phyloP scores from a whole-genome alignment of 2,329 filamentous ascomycete species.

The Colletotrichum sp. region DNA sequence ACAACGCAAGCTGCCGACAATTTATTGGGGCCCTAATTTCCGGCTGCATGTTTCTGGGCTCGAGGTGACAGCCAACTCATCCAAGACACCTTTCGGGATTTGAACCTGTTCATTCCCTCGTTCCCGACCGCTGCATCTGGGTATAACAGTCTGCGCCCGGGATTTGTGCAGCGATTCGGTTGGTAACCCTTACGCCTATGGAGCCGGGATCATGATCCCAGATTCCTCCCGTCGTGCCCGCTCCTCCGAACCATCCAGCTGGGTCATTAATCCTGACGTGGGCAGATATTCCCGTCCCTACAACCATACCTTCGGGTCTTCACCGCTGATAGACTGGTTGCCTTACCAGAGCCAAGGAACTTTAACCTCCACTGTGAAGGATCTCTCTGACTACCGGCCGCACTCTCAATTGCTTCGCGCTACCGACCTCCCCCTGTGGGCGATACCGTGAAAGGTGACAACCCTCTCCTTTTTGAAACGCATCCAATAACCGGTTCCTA shows the following conservation, averaged over 20 bases:
- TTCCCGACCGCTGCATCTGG: background rate
- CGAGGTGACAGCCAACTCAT: background rate
- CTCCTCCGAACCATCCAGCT: constrained; percentile 10
- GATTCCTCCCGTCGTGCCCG: background rate
- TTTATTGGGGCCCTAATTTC: background rate
- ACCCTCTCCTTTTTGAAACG: background rate
- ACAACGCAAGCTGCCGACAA: background rate
- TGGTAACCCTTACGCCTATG: background rate
- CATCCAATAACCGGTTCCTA: background rate
- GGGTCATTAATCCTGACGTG: background rate
- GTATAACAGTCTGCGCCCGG: background rate
- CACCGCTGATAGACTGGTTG: background rate
- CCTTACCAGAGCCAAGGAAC: background rate
- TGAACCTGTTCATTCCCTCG: background rate
- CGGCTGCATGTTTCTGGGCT: background rate
- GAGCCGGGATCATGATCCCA: background rate
- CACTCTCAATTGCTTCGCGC: background rate
- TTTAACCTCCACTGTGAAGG: background rate
- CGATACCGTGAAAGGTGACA: background rate
- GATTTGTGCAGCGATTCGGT: background rate
- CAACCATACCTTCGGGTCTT: background rate
- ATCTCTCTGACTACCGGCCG: background rate
- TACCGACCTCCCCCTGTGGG: background rate
- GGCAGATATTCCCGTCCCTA: background rate
- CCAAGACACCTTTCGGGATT: background rate